Evolutionary conservation across 345 rosid species (phyloP).

Genomic region (Eucalyptus decipiens): DNA sequence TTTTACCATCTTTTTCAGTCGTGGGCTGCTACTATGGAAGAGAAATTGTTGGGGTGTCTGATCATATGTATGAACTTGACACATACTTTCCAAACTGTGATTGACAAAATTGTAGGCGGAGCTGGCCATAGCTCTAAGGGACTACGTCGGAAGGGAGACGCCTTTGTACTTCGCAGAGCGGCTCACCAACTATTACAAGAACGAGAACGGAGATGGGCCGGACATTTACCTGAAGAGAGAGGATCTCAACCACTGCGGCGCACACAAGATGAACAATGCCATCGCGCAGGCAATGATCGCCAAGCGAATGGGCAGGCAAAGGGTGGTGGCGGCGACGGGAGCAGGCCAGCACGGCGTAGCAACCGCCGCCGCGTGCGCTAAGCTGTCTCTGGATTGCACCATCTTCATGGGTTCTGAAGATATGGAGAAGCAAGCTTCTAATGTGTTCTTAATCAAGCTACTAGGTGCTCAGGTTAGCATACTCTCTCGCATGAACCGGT

Average conservation of each 20-base stretch:
- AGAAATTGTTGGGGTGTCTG: neutral
- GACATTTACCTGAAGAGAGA: constrained; percentile 79
- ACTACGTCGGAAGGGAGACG: constrained; percentile 77
- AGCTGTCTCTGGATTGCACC: constrained; percentile 47
- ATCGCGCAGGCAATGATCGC: constrained; percentile 82
- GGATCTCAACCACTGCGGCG: constrained; percentile 69
- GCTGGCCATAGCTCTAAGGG: constrained; percentile 43
- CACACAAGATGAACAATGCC: constrained; percentile 89
- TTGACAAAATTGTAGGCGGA: constrained; percentile 29
- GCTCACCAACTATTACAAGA: constrained; percentile 55
- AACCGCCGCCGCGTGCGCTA: constrained; percentile 81
- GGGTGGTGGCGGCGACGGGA: constrained; percentile 63
- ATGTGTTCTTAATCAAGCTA: constrained; percentile 43
- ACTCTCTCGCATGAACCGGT: neutral
- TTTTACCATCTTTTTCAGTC: neutral
- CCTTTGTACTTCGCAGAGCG: constrained; percentile 66
- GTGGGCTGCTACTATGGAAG: neutral
- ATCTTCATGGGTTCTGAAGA: constrained; percentile 63
- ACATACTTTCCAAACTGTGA: neutral
- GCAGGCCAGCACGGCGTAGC: constrained; percentile 94
- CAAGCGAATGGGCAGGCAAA: constrained; percentile 49
- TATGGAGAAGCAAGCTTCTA: constrained; percentile 52
- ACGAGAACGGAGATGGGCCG: constrained; percentile 45
- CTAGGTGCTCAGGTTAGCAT: constrained; percentile 48
- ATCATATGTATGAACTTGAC: neutral